Evolutionary conservation across 2,329 filamentous ascomycete species (phyloP).

Genomic region (Colletotrichum musae): DNA sequence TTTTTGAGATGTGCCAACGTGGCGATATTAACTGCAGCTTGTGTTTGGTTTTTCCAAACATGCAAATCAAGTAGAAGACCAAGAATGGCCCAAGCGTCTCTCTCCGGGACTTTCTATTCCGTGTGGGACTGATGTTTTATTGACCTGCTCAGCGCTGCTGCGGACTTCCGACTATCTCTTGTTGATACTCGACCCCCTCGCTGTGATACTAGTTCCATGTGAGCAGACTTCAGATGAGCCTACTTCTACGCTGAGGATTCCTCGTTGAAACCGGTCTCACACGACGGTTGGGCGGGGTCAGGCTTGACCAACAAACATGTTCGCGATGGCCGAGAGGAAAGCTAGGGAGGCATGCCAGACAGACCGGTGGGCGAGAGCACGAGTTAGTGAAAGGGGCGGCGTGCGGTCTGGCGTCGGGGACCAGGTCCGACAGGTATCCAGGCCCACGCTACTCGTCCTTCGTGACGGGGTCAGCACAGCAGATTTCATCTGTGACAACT

Average conservation of each 20-base stretch:
- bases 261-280: slow-evolving; percentile 35
- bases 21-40: slow-evolving; percentile 32
- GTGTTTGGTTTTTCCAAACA: slow-evolving; percentile 24
- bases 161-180: not conserved
- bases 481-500: slow-evolving; percentile 34
- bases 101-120: slow-evolving; percentile 31
- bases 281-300: slow-evolving; percentile 22
- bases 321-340: slow-evolving; percentile 5
- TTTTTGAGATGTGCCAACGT: slow-evolving; percentile 16
- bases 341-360: slow-evolving; percentile 4
- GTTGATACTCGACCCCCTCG: slow-evolving; percentile 34
- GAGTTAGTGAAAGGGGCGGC: not conserved
- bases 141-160: slow-evolving; percentile 4
- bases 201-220: slow-evolving; percentile 34
- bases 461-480: slow-evolving; percentile 14
- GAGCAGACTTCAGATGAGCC: slow-evolving; percentile 35
- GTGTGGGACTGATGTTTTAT: slow-evolving; percentile 33
- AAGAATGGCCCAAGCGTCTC: slow-evolving; percentile 11
- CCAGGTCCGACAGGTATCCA: not conserved
- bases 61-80: slow-evolving; percentile 1
- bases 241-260: slow-evolving; percentile 14
- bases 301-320: slow-evolving; percentile 34
- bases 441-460: not conserved
- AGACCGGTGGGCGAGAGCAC: not conserved
- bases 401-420: slow-evolving; percentile 10